Evolutionary conservation across 2,329 filamentous ascomycete genomes (phyloP).

Genomic region (Verticillium nonalfalfae): DNA sequence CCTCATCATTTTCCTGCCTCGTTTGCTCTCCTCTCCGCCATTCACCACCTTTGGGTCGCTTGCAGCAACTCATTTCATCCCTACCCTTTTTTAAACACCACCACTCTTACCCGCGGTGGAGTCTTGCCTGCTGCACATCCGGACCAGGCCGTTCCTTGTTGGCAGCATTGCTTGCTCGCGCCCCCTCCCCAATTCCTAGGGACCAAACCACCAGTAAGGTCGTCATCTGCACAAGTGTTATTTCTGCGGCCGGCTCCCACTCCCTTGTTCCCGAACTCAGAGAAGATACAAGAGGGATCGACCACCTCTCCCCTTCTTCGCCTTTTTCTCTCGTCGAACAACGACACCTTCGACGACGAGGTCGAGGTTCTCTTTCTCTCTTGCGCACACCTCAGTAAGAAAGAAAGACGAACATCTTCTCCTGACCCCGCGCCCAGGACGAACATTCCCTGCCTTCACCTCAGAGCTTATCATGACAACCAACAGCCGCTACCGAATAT

Average conservation of each 20-base stretch:
- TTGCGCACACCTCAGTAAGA: neutral
- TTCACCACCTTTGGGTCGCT: neutral
- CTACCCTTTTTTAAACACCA: neutral
- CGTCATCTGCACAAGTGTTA: neutral
- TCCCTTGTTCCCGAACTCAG: conserved; percentile 2
- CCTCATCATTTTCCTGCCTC: neutral
- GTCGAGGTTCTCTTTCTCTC: neutral
- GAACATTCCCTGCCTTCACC: neutral
- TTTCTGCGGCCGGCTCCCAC: conserved; percentile 2
- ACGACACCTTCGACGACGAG: neutral
- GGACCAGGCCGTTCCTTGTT: conserved; percentile 1
- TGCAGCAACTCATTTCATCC: neutral
- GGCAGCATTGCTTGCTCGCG: neutral
- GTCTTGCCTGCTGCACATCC: neutral
- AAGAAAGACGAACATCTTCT: neutral
- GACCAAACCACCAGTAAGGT: neutral
- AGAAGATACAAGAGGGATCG: neutral
- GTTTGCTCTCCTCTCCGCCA: neutral
- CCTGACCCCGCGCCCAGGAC: neutral
- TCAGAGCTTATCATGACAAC: conserved; percentile 29
- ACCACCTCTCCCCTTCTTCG: neutral
- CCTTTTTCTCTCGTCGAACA: neutral
- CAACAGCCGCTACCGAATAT: conserved; percentile 24
- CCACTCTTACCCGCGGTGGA: neutral
- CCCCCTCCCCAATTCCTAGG: neutral